Conservation (phyloP, 371 early-diverging fungal species). For the Polyrhizophydium stewartii region DNA sequence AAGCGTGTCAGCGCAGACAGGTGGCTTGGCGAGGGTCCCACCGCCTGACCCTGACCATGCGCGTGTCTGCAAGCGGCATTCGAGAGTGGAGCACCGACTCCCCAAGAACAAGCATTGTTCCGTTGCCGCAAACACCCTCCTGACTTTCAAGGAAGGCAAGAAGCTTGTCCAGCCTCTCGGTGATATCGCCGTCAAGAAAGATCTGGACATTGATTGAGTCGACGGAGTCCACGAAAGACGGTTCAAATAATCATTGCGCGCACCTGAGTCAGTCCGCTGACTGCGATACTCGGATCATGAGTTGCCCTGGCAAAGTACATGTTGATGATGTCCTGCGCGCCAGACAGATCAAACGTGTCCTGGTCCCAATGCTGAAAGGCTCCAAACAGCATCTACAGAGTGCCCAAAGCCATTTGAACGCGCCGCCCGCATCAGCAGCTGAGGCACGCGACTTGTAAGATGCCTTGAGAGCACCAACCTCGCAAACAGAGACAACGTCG, state of each 20-base stretch:
- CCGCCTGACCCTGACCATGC: constrained; percentile 39
- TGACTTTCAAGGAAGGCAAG: constrained; percentile 47
- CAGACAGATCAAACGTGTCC: constrained; percentile 46
- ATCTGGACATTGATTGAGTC: too few relatives aligned
- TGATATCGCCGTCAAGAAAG: constrained; percentile 33
- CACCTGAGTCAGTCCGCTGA: constrained; percentile 40
- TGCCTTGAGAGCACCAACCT: constrained; percentile 23
- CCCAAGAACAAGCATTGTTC: constrained; percentile 48
- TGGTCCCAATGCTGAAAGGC: constrained; percentile 44
- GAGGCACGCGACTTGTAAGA: too few relatives aligned
- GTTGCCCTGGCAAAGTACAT: constrained; percentile 35
- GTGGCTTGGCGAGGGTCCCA: neutral
- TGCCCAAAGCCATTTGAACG: too few relatives aligned
- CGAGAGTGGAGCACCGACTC: constrained; percentile 44
- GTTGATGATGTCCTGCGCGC: constrained; percentile 44
- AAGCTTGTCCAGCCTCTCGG: constrained; percentile 47
- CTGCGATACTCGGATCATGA: constrained; percentile 40
- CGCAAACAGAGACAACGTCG: constrained; percentile 43
- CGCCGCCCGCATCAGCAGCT: too few relatives aligned
- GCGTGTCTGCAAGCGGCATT: constrained; percentile 40
- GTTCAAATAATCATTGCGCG: too few relatives aligned
- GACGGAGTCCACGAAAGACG: too few relatives aligned
- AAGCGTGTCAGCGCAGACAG: neutral
- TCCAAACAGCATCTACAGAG: constrained; percentile 47
- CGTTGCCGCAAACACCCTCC: constrained; percentile 51